Evolutionary conservation across 495 filamentous ascomycete genomes (phyloP).

Genomic region (Cladorrhinum samala): DNA sequence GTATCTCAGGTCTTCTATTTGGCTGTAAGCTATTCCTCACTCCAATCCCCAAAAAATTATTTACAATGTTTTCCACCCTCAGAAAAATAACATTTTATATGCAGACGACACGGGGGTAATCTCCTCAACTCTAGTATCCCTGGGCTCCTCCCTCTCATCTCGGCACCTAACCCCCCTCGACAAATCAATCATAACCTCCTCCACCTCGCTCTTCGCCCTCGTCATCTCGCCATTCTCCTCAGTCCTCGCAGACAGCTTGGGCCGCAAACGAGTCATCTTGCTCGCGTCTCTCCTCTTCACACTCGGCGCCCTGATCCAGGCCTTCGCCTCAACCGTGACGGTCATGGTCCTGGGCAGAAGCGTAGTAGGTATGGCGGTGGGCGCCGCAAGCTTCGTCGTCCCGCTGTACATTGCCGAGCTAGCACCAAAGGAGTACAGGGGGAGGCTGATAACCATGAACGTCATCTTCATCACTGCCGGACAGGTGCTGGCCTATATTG

Average conservation of each 20-base stretch:
- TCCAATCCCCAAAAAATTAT: neutral
- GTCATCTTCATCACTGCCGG: slow-evolving; percentile 78
- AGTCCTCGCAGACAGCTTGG: slow-evolving; percentile 64
- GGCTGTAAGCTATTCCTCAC: slow-evolving; percentile 58
- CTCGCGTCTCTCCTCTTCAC: slow-evolving; percentile 74
- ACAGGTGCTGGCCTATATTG: slow-evolving; percentile 77
- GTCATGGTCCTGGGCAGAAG: slow-evolving; percentile 74
- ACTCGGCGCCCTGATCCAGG: slow-evolving; percentile 66
- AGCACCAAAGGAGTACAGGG: slow-evolving; percentile 66
- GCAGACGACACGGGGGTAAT: slow-evolving; percentile 87
- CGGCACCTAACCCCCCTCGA: slow-evolving; percentile 64
- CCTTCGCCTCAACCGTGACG: slow-evolving; percentile 53
- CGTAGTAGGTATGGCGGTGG: slow-evolving; percentile 77
- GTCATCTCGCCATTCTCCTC: slow-evolving; percentile 71
- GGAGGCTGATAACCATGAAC: slow-evolving; percentile 69
- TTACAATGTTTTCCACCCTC: slow-evolving; percentile 18
- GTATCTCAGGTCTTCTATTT: slow-evolving; percentile 80
- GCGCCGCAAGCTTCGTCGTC: slow-evolving; percentile 73
- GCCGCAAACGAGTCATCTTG: slow-evolving; percentile 72
- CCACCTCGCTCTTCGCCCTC: slow-evolving; percentile 73
- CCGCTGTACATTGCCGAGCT: slow-evolving; percentile 85
- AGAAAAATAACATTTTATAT: too few relatives aligned
- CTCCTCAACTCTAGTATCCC: slow-evolving; percentile 76
- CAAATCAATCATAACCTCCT: slow-evolving; percentile 78
- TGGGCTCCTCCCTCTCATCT: slow-evolving; percentile 65